These are phyloP conservation scores for Olyra latifolia DNA, from an alignment of 176 grass and related monocot genomes.

Conservation along the genomic window DNA sequence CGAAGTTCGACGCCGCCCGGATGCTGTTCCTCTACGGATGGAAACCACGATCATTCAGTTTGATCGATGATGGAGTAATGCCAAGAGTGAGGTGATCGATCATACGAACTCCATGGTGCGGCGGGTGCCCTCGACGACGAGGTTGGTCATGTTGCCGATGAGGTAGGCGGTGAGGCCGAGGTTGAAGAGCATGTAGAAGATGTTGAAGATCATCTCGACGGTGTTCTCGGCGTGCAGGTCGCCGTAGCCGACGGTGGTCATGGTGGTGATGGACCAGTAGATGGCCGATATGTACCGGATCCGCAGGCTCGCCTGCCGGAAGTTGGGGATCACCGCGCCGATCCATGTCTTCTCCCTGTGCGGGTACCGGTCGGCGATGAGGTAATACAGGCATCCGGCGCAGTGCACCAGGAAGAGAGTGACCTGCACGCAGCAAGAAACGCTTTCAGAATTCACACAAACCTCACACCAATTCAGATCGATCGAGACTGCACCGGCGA, in stretches of 20 bases:
- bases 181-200: slow-evolving; percentile 99
- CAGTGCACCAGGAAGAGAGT: slow-evolving; percentile 92
- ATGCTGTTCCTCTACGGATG: slow-evolving; percentile 82
- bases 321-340: slow-evolving; percentile 79
- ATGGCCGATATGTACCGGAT: slow-evolving; percentile 86
- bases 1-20: slow-evolving; percentile 76
- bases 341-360: slow-evolving; percentile 88
- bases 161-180: slow-evolving; percentile 89
- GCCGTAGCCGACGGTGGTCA: slow-evolving; percentile 98
- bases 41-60: background rate
- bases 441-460: background rate
- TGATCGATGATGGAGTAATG: background rate
- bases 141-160: slow-evolving; percentile 99
- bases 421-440: slow-evolving; percentile 43
- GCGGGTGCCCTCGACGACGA: slow-evolving; percentile 93
- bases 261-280: slow-evolving; percentile 97
- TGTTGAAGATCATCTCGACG: slow-evolving; percentile 96
- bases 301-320: slow-evolving; percentile 72
- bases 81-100: background rate
- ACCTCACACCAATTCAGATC: background rate
- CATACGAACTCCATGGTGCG: slow-evolving; percentile 99
- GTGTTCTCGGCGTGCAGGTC: slow-evolving; percentile 93
- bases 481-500: background rate
- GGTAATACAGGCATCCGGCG: slow-evolving; percentile 83
- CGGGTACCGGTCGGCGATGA: slow-evolving; percentile 83